Percentiles rank a stretch among this genome's conserved stretches.
These are phyloP conservation scores for Gossypium raimondii DNA, from an alignment of 345 rosid genomes.

Conservation along the genomic window DNA sequence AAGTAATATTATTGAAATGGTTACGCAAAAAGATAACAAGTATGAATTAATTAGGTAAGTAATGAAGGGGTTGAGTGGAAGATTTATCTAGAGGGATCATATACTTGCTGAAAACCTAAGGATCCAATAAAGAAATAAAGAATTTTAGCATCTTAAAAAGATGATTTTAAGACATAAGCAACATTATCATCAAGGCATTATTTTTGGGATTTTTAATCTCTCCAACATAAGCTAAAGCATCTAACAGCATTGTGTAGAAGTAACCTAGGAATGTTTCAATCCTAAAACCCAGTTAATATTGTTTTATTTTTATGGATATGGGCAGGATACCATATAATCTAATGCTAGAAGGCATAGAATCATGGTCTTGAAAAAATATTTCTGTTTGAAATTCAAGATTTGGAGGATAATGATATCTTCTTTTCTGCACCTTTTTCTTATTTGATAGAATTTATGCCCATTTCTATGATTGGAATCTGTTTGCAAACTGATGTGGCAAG, in stretches of 20 bases:
- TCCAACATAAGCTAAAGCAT: conserved; percentile 16
- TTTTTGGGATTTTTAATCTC: conserved; percentile 6
- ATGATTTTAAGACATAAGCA: conserved; percentile 5
- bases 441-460: not conserved
- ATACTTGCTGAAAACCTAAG: conserved; percentile 28
- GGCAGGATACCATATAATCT: too few species aligned
- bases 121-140: conserved; percentile 27
- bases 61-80: conserved; percentile 11
- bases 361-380: too few species aligned
- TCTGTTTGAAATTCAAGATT: too few species aligned
- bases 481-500: conserved; percentile 7
- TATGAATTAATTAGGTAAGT: not conserved
- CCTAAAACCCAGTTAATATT: not conserved
- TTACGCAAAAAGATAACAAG: not conserved
- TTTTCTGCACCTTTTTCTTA: too few species aligned
- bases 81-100: conserved; percentile 23
- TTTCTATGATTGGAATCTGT: conserved; percentile 11
- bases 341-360: too few species aligned
- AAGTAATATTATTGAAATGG: not conserved
- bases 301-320: too few species aligned
- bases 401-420: too few species aligned
- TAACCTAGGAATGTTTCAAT: conserved; percentile 8
- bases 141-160: conserved; percentile 31
- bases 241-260: conserved; percentile 8
- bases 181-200: conserved; percentile 11